Base-by-base conservation (phyloP, 805 yeast genomes). In the Cyberlindnera nakhonratchasimensis region DNA sequence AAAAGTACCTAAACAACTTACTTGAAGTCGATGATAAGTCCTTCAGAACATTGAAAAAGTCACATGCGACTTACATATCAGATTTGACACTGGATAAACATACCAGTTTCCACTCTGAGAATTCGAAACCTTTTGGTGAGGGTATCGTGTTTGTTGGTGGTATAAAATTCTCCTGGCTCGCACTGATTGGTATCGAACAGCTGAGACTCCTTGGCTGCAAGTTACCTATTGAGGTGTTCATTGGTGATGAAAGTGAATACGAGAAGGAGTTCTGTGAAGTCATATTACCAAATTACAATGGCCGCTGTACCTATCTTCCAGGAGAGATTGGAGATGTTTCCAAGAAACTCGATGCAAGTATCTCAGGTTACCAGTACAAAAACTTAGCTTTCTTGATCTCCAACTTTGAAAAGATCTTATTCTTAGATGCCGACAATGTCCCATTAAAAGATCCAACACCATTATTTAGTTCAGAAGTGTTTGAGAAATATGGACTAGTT, bases 91-190 rank as follows among this genome's bases (percentile, higher is more conserved):
- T 56, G 3, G 71, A 77, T 4, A 64, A 66, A 38, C 70, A 77
- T 18, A 58, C 53, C 17, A 60, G 61, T 43, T 70, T 66, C 17
- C 53, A 51, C 35, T 37, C 36, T 6, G 55, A 53, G 11, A 22
- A 59, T 3, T 40, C 62, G 8, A 51, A 50, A 8, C 52, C 64
- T 3, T 64, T 65, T 37, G 72, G 77, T 2, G 67, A 71, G 23
- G 86, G 86, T 2, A 71, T 79, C 21, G 91, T 74, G 26, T 78
- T 70, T 56, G 88, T 84, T 28, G 90, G 89, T 17, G 93, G 93
- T 31, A 86, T 86, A 3, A 75, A 74, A 48, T 82, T 79, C 61
- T 80, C 84, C 48, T 85, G 90, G 77, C 70, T 80, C 45, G 73
- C 86, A 13, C 62, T 84, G 29, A 66, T 82, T 18, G 77, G 83